A percentile compares a stretch with the other conserved stretches of the same genome.
phyloP scores from a whole-genome alignment of 2,329 filamentous ascomycete genomes.

The Fusarium redolens region DNA sequence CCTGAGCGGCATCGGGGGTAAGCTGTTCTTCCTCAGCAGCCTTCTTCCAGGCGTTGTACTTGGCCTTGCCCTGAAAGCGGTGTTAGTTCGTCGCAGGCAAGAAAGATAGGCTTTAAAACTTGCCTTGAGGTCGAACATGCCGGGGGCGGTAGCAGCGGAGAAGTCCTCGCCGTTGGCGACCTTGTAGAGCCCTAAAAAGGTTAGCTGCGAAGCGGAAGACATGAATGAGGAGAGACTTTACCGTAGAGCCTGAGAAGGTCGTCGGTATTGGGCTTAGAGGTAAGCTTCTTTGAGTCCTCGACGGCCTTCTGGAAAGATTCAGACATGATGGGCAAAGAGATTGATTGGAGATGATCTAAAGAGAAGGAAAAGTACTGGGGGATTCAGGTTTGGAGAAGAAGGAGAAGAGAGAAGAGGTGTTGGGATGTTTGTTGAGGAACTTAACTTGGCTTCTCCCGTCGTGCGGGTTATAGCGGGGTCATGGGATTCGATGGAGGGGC shows the following conservation, averaged over 20 bases:
- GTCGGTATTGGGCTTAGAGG: constrained; percentile 70
- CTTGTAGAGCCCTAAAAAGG: constrained; percentile 66
- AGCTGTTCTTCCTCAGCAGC: constrained; percentile 70
- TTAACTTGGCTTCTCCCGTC: constrained; percentile 28
- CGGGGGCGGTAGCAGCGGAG: constrained; percentile 65
- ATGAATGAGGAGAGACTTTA: constrained; percentile 47
- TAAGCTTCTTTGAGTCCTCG: constrained; percentile 74
- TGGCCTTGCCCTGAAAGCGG: constrained; percentile 76
- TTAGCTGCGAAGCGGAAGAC: not conserved
- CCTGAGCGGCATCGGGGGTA: constrained; percentile 75
- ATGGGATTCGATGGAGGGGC: constrained; percentile 36
- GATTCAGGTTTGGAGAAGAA: not conserved
- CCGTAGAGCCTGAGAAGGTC: constrained; percentile 74
- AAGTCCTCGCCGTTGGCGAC: constrained; percentile 68
- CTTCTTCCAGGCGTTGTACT: constrained; percentile 82
- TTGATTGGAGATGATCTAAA: not conserved
- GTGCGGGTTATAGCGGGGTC: constrained; percentile 40
- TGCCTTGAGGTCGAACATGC: constrained; percentile 78
- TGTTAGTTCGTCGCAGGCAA: constrained; percentile 14
- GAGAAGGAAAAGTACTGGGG: not conserved
- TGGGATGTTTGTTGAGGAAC: constrained; percentile 41
- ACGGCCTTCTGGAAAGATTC: constrained; percentile 67
- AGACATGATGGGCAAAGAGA: constrained; percentile 52
- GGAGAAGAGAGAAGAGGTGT: constrained; percentile 23
- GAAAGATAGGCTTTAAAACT: constrained; percentile 5